Conservation (phyloP, 1,284 basidiomycete species). For the Cutaneotrichosporon dermatis region DNA sequence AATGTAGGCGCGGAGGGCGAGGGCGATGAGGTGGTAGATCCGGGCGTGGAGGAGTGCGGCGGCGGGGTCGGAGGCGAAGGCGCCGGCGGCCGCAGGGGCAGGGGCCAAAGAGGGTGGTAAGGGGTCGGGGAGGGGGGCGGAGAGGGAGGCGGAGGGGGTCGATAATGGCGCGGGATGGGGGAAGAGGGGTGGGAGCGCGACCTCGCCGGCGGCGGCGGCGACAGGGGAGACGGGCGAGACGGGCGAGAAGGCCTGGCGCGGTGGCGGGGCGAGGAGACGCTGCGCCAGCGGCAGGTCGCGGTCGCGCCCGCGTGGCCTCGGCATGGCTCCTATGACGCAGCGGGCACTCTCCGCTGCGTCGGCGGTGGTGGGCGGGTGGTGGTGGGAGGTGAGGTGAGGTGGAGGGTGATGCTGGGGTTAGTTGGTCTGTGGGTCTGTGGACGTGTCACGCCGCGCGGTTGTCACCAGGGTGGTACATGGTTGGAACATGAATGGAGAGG, state of each 20-base stretch:
- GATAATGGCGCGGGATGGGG: neutral
- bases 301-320: neutral
- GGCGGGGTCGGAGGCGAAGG: neutral
- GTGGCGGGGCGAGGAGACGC: slow-evolving; percentile 6
- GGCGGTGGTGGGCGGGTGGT: neutral
- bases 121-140: too few species aligned
- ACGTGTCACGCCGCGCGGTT: too few species aligned
- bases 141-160: neutral
- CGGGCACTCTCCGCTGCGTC: too few species aligned
- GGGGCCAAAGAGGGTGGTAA: neutral
- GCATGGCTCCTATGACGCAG: neutral
- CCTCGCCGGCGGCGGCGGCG: neutral
- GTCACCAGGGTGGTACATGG: too few species aligned
- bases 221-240: neutral
- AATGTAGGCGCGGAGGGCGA: slow-evolving; percentile 32
- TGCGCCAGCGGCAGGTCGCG: slow-evolving; percentile 11
- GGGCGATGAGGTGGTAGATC: slow-evolving; percentile 18
- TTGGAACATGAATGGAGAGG: too few species aligned
- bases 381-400: too few species aligned
- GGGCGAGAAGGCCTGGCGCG: neutral
- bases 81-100: slow-evolving; percentile 7
- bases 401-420: too few species aligned
- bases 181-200: slow-evolving; percentile 9
- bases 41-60: slow-evolving; percentile 11
- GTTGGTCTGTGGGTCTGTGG: too few species aligned